Base-by-base conservation (phyloP, 2,329 filamentous ascomycete genomes). In the Neofusicoccum umdonicola region DNA sequence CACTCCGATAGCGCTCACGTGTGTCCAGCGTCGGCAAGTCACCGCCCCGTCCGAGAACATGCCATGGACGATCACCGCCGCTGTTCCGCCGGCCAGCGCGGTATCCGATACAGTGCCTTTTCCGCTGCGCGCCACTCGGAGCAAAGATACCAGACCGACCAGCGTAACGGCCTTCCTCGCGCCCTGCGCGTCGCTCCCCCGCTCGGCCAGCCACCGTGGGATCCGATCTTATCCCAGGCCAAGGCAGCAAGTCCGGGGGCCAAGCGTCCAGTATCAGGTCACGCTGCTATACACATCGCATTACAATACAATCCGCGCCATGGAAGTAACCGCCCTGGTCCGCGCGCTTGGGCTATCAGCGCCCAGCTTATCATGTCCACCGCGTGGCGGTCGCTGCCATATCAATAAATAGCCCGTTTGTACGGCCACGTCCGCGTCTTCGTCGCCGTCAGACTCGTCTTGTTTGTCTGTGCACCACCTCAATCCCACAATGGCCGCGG, bases 171-270 rank as follows among this genome's bases (percentile, higher is more conserved):
- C 34, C 34, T 52, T 27, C 47, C 22, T 15, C 37, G n/a, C 31
- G 22, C 54, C 15, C 39, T 34, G 17, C 15, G 19, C 37, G 22
- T 34, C 54, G 39, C 56, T 63, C 39, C 48, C 50, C 48, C 60
- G 27, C 39, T 63, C 61, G 61, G 61, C 50, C 39, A 63, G 42
- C 19, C 27, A 22, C 39, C n/a, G 12, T 37, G 8, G n/a, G 9
- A 56, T 63, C 61, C 61, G 61, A 63, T 63, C 61, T 63, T 56
- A 63, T 63, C 61, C 61, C 39, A 54, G 35, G 56, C 42, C 56
- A 60, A 60, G 56, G 56, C 47, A 60, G 31, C n/a, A 47, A 3
- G 42, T 60, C 56, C 42, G 42, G 56, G 42, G 44, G 41, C 61
- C 50, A 63, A 63, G 50, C 27, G 34, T 12, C 27, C 61, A 54